A percentile compares a stretch with the other conserved stretches of the same genome.
Conservation (phyloP, 257 asterid genomes). For the Verbena officinalis region DNA sequence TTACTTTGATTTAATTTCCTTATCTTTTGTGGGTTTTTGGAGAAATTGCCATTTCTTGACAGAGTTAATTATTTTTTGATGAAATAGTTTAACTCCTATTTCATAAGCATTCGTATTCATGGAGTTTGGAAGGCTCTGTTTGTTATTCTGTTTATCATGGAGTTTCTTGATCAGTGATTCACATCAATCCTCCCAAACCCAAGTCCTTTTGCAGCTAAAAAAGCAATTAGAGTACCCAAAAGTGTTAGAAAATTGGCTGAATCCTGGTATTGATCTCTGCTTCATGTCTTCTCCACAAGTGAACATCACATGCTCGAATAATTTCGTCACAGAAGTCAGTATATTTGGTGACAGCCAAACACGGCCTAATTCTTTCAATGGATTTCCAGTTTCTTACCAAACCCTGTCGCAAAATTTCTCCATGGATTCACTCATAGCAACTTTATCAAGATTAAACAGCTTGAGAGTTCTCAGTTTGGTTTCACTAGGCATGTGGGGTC, state of each 20-base stretch:
- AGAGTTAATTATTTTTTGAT: neutral
- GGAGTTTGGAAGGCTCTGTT: conserved; percentile 36
- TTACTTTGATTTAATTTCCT: neutral
- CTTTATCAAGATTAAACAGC: conserved; percentile 58
- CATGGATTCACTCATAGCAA: conserved; percentile 62
- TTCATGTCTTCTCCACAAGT: conserved; percentile 49
- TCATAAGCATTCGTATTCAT: conserved; percentile 24
- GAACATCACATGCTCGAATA: conserved; percentile 54
- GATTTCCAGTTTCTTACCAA: conserved; percentile 38
- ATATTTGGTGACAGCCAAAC: conserved; percentile 50
- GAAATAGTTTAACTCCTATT: conserved; percentile 14
- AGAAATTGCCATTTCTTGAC: conserved; percentile 22
- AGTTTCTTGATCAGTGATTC: conserved; percentile 45
- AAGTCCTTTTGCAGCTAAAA: conserved; percentile 60
- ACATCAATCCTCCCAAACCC: conserved; percentile 55
- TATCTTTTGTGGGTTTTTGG: conserved; percentile 18
- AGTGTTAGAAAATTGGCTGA: conserved; percentile 47
- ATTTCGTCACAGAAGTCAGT: conserved; percentile 45
- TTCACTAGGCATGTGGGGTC: conserved; percentile 74
- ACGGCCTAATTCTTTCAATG: conserved; percentile 37
- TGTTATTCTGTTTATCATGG: conserved; percentile 39
- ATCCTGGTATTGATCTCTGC: conserved; percentile 44
- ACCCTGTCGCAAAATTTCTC: conserved; percentile 63
- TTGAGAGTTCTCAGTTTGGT: conserved; percentile 52
- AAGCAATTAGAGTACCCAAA: conserved; percentile 72